phyloP scores from a whole-genome alignment of 176 grass and related monocot genomes.

The Musa itinerans region DNA sequence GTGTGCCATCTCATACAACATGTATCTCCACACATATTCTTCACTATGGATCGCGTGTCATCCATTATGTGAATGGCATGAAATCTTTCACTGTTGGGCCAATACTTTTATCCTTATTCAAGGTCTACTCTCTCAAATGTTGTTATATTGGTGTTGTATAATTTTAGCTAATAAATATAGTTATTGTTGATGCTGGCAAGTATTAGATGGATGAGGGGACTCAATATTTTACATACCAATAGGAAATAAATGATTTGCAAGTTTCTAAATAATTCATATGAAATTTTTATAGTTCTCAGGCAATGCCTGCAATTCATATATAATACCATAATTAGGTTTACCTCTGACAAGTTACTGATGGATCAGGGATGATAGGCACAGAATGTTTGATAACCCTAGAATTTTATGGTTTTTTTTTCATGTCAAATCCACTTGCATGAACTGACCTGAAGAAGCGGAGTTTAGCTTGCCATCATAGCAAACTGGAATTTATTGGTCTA shows the following conservation, averaged over 20 bases:
- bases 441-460: background rate
- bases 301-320: too few relatives aligned
- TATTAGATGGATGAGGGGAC: background rate
- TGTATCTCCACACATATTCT: background rate
- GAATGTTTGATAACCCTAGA: too few relatives aligned
- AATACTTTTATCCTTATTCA: background rate
- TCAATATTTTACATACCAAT: too few relatives aligned
- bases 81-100: background rate
- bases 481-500: background rate
- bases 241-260: too few relatives aligned
- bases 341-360: too few relatives aligned
- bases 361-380: too few relatives aligned
- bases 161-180: background rate
- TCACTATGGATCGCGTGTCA: background rate
- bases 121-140: background rate
- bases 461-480: background rate
- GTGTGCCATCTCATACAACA: background rate
- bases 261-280: too few relatives aligned
- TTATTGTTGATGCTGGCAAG: background rate
- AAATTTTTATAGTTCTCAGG: too few relatives aligned
- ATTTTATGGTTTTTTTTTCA: background rate
- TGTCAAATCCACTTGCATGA: background rate
- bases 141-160: background rate
- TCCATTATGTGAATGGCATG: background rate
- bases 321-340: too few relatives aligned